A percentile compares a stretch with the other conserved stretches of the same genome.
Conservation (phyloP, 345 rosid genomes). For the Dovyalis caffra region DNA sequence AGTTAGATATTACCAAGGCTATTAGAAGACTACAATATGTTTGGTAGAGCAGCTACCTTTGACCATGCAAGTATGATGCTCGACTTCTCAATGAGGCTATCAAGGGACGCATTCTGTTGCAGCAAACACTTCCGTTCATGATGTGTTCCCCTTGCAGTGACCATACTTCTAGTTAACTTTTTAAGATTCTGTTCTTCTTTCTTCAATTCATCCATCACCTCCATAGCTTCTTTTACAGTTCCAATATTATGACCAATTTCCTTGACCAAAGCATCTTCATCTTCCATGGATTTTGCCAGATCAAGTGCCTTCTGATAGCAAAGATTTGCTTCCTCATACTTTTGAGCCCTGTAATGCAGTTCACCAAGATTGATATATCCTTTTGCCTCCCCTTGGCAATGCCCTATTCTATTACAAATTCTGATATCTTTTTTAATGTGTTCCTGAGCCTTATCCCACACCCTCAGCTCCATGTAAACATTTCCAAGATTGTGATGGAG, state of each 20-base stretch:
- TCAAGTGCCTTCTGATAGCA: conserved; percentile 77
- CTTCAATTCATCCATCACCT: conserved; percentile 68
- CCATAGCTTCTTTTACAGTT: conserved; percentile 58
- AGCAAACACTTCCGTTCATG: conserved; percentile 67
- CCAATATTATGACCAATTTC: conserved; percentile 62
- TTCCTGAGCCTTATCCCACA: conserved; percentile 68
- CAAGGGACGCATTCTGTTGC: conserved; percentile 61
- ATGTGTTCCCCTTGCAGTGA: conserved; percentile 54
- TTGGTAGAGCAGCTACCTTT: conserved; percentile 44
- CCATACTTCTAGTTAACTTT: conserved; percentile 61
- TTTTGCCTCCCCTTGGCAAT: conserved; percentile 89
- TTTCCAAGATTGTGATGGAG: conserved; percentile 90
- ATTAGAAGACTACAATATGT: neutral
- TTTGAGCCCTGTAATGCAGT: conserved; percentile 65
- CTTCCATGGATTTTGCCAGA: conserved; percentile 89
- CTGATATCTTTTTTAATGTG: conserved; percentile 78
- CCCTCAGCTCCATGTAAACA: conserved; percentile 64
- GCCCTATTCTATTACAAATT: conserved; percentile 71
- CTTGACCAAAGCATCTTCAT: conserved; percentile 67
- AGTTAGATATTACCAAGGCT: neutral
- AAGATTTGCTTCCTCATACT: conserved; percentile 64
- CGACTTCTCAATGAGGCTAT: conserved; percentile 77
- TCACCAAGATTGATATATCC: conserved; percentile 96
- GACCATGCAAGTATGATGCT: conserved; percentile 65
- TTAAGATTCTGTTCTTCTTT: conserved; percentile 79